These are phyloP conservation scores for Orbilia oligospora DNA, from an alignment of 2,329 filamentous ascomycete genomes.

Conservation along the genomic window DNA sequence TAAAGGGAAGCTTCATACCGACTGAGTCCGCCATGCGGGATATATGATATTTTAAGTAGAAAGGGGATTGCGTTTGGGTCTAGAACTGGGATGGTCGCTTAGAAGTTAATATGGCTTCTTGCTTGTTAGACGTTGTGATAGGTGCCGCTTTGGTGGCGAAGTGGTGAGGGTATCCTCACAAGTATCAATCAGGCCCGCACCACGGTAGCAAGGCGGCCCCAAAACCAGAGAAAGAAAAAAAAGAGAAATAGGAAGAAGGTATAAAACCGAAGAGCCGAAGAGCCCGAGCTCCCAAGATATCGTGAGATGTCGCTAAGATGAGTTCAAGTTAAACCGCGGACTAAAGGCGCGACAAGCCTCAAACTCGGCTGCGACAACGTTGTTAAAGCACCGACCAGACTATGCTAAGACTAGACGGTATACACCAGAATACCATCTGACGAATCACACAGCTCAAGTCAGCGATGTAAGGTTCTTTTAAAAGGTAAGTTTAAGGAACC, in stretches of 20 bases:
- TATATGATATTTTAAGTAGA: conserved; percentile 4
- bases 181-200: conserved; percentile 20
- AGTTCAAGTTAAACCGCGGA: conserved; percentile 50
- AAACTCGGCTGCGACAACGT: conserved; percentile 54
- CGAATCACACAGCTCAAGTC: conserved; percentile 20
- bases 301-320: conserved; percentile 21
- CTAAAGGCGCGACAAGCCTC: conserved; percentile 53
- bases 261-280: conserved; percentile 16
- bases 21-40: conserved; percentile 60
- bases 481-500: conserved; percentile 15
- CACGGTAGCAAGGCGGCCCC: conserved; percentile 3
- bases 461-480: conserved; percentile 16
- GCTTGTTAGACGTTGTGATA: neutral
- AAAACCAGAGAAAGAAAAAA: neutral
- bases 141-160: conserved; percentile 16
- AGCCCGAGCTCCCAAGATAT: conserved; percentile 16
- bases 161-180: conserved; percentile 25
- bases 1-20: conserved; percentile 27
- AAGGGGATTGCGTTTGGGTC: neutral
- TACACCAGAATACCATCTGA: neutral
- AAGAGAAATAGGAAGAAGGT: neutral
- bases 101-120: neutral
- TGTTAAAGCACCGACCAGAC: conserved; percentile 30
- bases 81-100: neutral
- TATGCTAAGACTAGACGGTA: conserved; percentile 11